Base-by-base conservation (phyloP, 306 rosid genomes). In the Castanea sativa region DNA sequence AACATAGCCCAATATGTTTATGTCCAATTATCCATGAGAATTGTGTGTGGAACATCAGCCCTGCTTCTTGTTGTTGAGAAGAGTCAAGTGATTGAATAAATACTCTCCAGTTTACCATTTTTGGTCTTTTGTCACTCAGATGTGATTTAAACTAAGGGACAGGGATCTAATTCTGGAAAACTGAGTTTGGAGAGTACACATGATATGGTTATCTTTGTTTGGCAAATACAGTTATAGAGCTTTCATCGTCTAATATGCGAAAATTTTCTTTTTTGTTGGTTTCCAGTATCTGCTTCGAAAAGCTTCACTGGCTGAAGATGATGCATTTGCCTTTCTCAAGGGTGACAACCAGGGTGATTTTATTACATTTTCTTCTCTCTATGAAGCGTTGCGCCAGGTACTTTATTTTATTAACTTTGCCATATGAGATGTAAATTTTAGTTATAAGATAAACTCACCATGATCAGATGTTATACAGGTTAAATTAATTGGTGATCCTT, bases 321-420 rank as follows among this genome's bases (percentile, higher is more conserved):
- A 89, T 82, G 93, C 97, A 71, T 89, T 93, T 70, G 88, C 98
- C 69, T 89, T 93, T 86, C 82, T 95, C 76, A 90, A 90, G 90
- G 97, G 91, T 5, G 97, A 87, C 84, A 84, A 73, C 79, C 75
- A 55, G 35, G 89, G 82, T 58, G 89, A 90, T 81, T 79, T 84
- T 61, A 90, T 93, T 38, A 89, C 96, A 53, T 91, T 83, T 81
- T 72, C 77, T 25, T 90, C 87, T 41, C 93, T 95, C 80, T 83
- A 83, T 43, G 90, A 95, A 80, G 98, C 90, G 41, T 94, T 95
- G 33, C 88, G 76, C 58, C 86, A 84, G 97, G 99, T 95, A 86
- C 59, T 69, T 72, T 61, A 78, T 59, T 29, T 85, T 78, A 18
- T 52, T 16, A 16, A 61, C 51, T 8, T 75, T 55, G 20, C 23